Conservation (phyloP, 2,329 filamentous ascomycete species). For the Coniosporium tulheliwenetii region DNA sequence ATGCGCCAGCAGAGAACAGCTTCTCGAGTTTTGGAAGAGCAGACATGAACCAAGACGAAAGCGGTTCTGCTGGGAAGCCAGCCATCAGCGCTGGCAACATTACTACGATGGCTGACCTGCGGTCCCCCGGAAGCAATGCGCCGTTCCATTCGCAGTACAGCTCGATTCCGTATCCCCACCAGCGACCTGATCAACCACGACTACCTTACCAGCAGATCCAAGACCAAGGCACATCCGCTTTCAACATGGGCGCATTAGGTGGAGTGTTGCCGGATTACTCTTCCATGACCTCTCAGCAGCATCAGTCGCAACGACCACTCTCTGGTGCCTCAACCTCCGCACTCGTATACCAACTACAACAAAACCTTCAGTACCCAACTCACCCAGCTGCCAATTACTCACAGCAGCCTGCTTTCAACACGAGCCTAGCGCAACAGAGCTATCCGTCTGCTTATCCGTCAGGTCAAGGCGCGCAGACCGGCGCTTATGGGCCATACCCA, state of each 20-base stretch:
- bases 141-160: conserved; percentile 21
- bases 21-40: conserved; percentile 1
- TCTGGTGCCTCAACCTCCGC: conserved; percentile 22
- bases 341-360: conserved; percentile 22
- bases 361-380: conserved; percentile 18
- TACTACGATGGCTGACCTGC: conserved; percentile 8
- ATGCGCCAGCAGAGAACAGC: conserved; percentile 15
- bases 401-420: conserved; percentile 12
- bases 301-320: conserved; percentile 15
- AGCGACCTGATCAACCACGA: conserved; percentile 8
- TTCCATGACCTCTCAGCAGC: conserved; percentile 9
- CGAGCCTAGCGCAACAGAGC: conserved; percentile 12
- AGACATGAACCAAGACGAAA: conserved; percentile 10
- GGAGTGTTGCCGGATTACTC: conserved; percentile 19
- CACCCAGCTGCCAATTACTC: conserved; percentile 10
- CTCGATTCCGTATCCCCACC: conserved; percentile 10
- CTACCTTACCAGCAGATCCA: conserved; percentile 12
- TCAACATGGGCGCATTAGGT: conserved; percentile 21
- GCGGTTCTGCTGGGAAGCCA: background rate
- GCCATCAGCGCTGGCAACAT: background rate
- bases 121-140: conserved; percentile 10
- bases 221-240: conserved; percentile 11
- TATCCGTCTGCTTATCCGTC: conserved; percentile 14
- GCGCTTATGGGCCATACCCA: conserved; percentile 4
- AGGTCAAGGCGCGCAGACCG: background rate